Conservation (phyloP, 306 rosid genomes). For the Astragalus membranaceus region DNA sequence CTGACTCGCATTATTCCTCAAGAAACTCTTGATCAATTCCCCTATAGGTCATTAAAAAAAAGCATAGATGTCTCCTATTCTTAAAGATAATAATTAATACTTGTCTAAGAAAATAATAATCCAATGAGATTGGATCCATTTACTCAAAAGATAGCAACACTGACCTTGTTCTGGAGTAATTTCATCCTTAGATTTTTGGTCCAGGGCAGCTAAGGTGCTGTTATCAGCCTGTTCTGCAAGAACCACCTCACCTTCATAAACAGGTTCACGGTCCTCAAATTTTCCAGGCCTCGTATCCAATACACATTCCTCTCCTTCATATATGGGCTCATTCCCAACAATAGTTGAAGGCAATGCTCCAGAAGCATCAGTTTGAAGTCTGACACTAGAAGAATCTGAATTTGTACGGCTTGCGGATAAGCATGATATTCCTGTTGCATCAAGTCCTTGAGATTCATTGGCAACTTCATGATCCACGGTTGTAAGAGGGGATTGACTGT, state of each 20-base stretch:
- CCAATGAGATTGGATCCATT: not conserved
- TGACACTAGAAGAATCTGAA: conserved; percentile 45
- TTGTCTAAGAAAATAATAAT: conserved; percentile 6
- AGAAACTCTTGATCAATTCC: conserved; percentile 69
- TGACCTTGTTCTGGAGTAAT: conserved; percentile 74
- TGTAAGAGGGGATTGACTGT: conserved; percentile 25
- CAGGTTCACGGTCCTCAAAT: conserved; percentile 68
- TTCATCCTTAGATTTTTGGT: conserved; percentile 44
- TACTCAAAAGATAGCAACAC: conserved; percentile 17
- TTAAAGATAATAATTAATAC: conserved; percentile 14
- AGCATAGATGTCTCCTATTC: not conserved
- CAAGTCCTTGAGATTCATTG: conserved; percentile 34
- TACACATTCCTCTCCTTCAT: conserved; percentile 96
- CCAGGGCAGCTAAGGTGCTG: conserved; percentile 39
- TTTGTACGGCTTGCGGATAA: conserved; percentile 37
- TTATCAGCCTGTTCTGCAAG: conserved; percentile 84
- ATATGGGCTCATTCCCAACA: conserved; percentile 78
- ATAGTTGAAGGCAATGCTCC: conserved; percentile 56
- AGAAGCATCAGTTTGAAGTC: conserved; percentile 38
- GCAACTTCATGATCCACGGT: conserved; percentile 31
- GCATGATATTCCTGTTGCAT: conserved; percentile 27
- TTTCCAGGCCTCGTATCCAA: conserved; percentile 40
- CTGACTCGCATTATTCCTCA: conserved; percentile 91
- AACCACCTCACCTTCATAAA: conserved; percentile 89
- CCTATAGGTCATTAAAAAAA: conserved; percentile 50